Evolutionary conservation across 179 eudicot species (phyloP), one percentile per base, ranked within the genome.

Genomic region (Sideroxylon spinosum): DNA sequence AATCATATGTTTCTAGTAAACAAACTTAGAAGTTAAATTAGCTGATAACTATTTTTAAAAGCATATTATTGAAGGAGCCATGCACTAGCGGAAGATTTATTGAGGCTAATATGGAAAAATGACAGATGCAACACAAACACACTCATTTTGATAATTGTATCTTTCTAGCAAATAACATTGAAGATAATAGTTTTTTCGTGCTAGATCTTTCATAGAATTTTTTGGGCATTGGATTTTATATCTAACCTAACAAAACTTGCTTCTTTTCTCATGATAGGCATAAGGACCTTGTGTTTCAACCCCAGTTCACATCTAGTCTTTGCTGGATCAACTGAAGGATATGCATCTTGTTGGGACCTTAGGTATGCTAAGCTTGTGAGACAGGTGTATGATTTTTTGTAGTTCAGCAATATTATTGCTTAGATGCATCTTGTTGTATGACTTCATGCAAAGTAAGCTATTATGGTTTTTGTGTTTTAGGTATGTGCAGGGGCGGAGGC

Each of bases 291-390:
- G 82, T 88, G 90, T 81, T 85, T 87, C 74, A 89, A 91, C 71
- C 90, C 95, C 68, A 78, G 82, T 78, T 94, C 98, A 16, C 87
- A 87, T 55, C 44, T 85, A 67, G 78, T 91, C 57, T 89, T 89
- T 86, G 86, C 94, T 80, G 98, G 97, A 85, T 88, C 94, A 50
- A 80, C 88, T 65, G 74, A 81, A 73, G 98, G 98, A 78, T 76
- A 79, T 86, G 90, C 84, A 65, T 84, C 87, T 75, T 94, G 93
- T 85, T 94, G 97, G 97, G 98, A 94, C 81, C 88, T 94, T 16
- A 86, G 98, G 98, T 94, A 89, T 73, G 79, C 69, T 70, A 12
- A 68, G 6, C 53, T 75, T 17, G 11, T 17, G 3, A 14, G 12
- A 66, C 32, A 14, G 19, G 9, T 23, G 29, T 9, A 23, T 63